phyloP scores from a whole-genome alignment of 306 rosid genomes.

The Quercus cerris region DNA sequence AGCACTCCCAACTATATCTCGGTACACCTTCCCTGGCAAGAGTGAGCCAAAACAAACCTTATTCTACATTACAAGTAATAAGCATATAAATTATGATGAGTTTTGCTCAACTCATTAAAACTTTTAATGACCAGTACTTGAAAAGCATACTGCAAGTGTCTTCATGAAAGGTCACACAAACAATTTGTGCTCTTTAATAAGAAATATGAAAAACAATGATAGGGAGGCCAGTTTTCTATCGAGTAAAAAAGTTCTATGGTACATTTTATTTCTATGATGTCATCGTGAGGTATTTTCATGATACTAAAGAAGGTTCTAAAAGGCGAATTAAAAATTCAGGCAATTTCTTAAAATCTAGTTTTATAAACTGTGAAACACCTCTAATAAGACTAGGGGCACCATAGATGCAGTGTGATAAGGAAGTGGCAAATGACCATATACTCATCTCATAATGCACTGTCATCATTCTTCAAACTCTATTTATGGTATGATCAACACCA shows the following conservation, averaged over 20 bases:
- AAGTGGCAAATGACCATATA: not conserved
- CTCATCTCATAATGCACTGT: not conserved
- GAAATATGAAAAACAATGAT: not conserved
- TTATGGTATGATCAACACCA: not conserved
- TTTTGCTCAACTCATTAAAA: not conserved
- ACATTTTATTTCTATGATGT: not conserved
- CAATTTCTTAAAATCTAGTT: not conserved
- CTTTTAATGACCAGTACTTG: not conserved
- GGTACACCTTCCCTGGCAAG: slow-evolving; percentile 65
- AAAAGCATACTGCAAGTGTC: slow-evolving; percentile 10
- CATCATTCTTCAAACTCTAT: not conserved
- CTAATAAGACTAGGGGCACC: not conserved
- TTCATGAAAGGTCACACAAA: not conserved
- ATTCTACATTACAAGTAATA: not conserved
- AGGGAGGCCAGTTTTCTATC: too few species aligned
- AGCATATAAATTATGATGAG: not conserved
- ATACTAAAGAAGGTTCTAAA: not conserved
- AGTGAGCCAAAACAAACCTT: slow-evolving; percentile 4
- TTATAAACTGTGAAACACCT: not conserved
- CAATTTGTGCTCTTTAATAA: not conserved
- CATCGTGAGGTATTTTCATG: not conserved
- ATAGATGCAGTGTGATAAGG: not conserved
- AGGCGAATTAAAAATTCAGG: not conserved
- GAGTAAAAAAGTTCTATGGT: not conserved
- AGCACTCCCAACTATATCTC: slow-evolving; percentile 84